Base-by-base conservation (phyloP, 352 stramenopile genomes). In the Hyaloperonospora brassicae region DNA sequence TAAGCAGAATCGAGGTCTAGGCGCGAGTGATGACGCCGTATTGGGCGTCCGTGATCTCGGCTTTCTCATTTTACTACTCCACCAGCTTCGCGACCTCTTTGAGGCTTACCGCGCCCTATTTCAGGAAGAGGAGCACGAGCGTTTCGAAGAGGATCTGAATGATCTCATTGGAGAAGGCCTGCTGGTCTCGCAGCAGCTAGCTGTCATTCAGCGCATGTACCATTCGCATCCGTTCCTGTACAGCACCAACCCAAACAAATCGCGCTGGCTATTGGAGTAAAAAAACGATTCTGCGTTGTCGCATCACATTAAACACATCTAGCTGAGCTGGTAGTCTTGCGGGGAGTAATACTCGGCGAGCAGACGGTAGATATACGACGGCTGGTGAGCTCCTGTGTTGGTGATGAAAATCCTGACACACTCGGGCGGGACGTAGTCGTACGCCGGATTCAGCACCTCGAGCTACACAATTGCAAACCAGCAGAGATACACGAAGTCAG, bases 261-360 rank as follows among this genome's bases (percentile, higher is more conserved):
- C 67, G n/a, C 63, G 68, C 11, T 88, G 72, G 74, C 60, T 90
- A 48, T 66, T 87, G 47, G 59, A 72, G 45, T 82, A 69, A 57
- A 35, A 17, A 17, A 57, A 38, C 47, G 40, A 40, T 59, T 47
- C 36, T 59, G 38, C 49, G 43, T 58, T 65, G 58, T 62, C 30
- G 34, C 42, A 53, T 57, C 30, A 57, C 52, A 53, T 45, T 31
- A 53, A 57, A 61, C 55, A 56, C 55, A 57, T 54, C 65, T 84
- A 90, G 50, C 65, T 77, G 14, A 94, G 70, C 62, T 91, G 79
- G 61, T 94, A 97, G 76, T 98, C 96, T 61, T 98, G 92, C 42
- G 80, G 90, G 61, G 97, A 96, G 76, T 98, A 99, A 63, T 98
- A 98, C 69, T 99, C 96, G 23, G 91, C 87, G n/a, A 99, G 75